A percentile compares a stretch with the other conserved stretches of the same genome.
phyloP scores from a whole-genome alignment of 129 eudicot genomes.

The Helianthus annuus region HanXRQr2.0-SUNRISE NC_035445.2:126546805-126547304 shows the following conservation, averaged over 20 bases:
- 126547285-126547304: slow-evolving; percentile 57
- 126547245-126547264: too few species aligned
- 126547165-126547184: too few species aligned
- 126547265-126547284: too few species aligned
- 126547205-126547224: too few species aligned
- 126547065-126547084: neutral
- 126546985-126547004: slow-evolving; percentile 60
- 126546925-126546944: slow-evolving; percentile 62
- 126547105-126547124: slow-evolving; percentile 80
- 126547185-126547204: too few species aligned
- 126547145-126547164: too few species aligned
- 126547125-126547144: slow-evolving; percentile 90
- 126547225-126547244: too few species aligned
- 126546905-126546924: slow-evolving; percentile 91
- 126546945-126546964: slow-evolving; percentile 61
- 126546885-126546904: slow-evolving; percentile 86
- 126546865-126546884: slow-evolving; percentile 88
- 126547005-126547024: too few species aligned
- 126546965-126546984: slow-evolving; percentile 57
- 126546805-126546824: slow-evolving; percentile 9
- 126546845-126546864: slow-evolving; percentile 19
- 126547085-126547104: slow-evolving; percentile 15
- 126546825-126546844: slow-evolving; percentile 7
- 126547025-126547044: too few species aligned
- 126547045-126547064: slow-evolving; percentile 1